Evolutionary conservation across 2,329 filamentous ascomycete species (phyloP).

Genomic region (Elsinoe batatas): DNA sequence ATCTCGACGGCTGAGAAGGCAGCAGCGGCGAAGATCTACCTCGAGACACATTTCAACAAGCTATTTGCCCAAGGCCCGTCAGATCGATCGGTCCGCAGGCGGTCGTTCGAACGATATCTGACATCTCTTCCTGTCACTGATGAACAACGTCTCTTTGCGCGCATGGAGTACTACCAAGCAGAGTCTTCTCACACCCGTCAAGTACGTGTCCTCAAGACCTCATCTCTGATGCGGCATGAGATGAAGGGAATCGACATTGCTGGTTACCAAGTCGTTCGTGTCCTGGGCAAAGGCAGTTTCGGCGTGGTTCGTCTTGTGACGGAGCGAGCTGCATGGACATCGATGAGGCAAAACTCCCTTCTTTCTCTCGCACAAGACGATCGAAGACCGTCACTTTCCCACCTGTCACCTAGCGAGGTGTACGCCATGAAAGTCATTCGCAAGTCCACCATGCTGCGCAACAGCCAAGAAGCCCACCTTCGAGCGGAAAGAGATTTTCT

Average conservation of each 20-base stretch:
- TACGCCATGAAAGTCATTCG: constrained; percentile 97
- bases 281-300: constrained; percentile 89
- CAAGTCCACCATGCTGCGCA: constrained; percentile 85
- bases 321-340: constrained; percentile 33
- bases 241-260: constrained; percentile 45
- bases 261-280: constrained; percentile 70
- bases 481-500: constrained; percentile 87
- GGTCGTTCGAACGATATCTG: constrained; percentile 55
- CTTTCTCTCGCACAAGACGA: background rate
- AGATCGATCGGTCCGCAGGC: constrained; percentile 51
- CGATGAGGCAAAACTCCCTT: background rate
- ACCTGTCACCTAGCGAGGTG: constrained; percentile 43
- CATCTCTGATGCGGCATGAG: constrained; percentile 40
- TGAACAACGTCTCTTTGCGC: constrained; percentile 45
- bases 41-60: constrained; percentile 78
- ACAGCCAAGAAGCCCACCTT: constrained; percentile 84
- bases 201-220: constrained; percentile 57
- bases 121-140: constrained; percentile 45
- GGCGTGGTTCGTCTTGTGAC: constrained; percentile 81
- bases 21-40: constrained; percentile 71
- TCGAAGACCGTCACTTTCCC: constrained; percentile 16
- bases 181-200: constrained; percentile 71
- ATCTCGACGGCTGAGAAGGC: constrained; percentile 62
- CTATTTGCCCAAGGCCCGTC: constrained; percentile 45
- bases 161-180: constrained; percentile 51